Conservation (phyloP, 2,329 filamentous ascomycete species). For the Trichophyton equinum region DNA sequence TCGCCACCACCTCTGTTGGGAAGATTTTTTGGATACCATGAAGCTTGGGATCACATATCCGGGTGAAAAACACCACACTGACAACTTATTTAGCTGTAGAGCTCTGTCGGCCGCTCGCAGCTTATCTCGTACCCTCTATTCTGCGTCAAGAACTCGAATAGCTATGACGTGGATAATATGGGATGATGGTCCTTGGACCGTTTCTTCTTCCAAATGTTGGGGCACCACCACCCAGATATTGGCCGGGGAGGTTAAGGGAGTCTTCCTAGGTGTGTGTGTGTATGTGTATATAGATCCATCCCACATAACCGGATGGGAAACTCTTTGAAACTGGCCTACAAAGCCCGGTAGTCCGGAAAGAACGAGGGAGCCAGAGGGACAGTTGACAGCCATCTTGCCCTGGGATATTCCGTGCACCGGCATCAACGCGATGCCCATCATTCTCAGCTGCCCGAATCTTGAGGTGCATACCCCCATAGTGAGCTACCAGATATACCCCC, state of each 20-base stretch:
- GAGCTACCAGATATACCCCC: background rate
- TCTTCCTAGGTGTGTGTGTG: background rate
- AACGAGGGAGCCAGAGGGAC: background rate
- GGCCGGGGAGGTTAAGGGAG: background rate
- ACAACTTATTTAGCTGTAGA: background rate
- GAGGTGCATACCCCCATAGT: background rate
- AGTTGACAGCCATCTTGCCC: background rate
- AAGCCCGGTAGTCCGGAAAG: background rate
- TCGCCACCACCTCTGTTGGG: too few relatives aligned
- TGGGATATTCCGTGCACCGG: background rate
- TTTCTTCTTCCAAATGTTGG: background rate
- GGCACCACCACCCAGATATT: background rate
- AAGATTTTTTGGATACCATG: too few relatives aligned
- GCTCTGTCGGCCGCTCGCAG: background rate
- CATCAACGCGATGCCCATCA: background rate
- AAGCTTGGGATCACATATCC: background rate
- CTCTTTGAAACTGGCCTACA: background rate
- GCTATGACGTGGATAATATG: background rate
- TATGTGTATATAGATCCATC: background rate
- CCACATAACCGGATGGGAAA: background rate
- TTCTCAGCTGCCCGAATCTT: background rate
- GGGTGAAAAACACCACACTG: background rate
- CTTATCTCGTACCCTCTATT: background rate
- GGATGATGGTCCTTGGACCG: background rate
- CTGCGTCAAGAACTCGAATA: background rate